Evolutionary conservation across 2,329 filamentous ascomycete genomes (phyloP).

Genomic region (Calonectria pteridis): DNA sequence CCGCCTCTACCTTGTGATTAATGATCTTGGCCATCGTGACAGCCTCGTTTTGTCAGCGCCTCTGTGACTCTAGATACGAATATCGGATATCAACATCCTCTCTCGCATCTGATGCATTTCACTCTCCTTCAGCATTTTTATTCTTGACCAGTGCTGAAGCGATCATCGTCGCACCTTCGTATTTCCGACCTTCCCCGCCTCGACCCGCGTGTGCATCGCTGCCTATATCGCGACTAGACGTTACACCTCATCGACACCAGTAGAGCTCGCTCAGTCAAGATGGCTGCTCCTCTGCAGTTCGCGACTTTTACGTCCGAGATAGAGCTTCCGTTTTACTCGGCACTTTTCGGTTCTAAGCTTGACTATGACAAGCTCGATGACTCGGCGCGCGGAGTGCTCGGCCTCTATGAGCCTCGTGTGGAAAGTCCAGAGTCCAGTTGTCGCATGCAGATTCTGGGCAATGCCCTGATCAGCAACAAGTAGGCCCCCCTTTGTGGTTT

Average conservation of each 20-base stretch:
- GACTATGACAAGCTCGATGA: conserved; percentile 98
- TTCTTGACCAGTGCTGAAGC: conserved; percentile 9
- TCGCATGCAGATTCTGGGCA: conserved; percentile 91
- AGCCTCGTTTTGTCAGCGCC: conserved; percentile 38
- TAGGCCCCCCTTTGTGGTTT: conserved; percentile 60
- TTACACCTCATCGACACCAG: conserved; percentile 3
- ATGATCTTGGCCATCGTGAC: conserved; percentile 40
- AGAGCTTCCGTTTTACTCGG: conserved; percentile 93
- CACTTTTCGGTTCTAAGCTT: conserved; percentile 93
- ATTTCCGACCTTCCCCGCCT: conserved; percentile 31
- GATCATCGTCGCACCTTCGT: conserved; percentile 27
- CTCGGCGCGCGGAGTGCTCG: conserved; percentile 86
- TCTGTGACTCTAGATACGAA: conserved; percentile 10
- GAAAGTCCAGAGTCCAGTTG: conserved; percentile 82
- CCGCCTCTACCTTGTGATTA: conserved; percentile 36
- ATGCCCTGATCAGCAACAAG: conserved; percentile 86
- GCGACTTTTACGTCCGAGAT: conserved; percentile 94
- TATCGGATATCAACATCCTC: background rate
- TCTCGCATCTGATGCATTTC: background rate
- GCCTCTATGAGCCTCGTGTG: conserved; percentile 87
- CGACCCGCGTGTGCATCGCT: conserved; percentile 18
- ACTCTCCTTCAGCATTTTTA: conserved; percentile 6
- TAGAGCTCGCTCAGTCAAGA: conserved; percentile 50
- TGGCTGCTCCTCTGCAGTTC: conserved; percentile 72
- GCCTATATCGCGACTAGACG: conserved; percentile 18